Percentiles rank a stretch among this genome's conserved stretches.
These are phyloP conservation scores for Lipomyces yamadae DNA, from an alignment of 805 yeast species.

Conservation along the genomic window DNA sequence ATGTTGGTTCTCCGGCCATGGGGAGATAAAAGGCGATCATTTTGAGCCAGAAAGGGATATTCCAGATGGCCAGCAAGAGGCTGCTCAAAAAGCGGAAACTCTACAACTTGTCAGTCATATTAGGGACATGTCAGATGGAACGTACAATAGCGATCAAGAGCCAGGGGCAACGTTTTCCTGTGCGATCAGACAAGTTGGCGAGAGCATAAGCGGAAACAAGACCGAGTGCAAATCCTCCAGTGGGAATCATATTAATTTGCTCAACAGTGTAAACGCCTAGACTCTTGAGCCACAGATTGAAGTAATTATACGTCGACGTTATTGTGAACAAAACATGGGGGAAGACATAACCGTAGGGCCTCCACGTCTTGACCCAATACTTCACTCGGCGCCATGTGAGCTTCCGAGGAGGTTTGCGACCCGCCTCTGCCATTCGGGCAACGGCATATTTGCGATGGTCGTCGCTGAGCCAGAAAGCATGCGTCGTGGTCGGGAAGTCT, in stretches of 20 bases:
- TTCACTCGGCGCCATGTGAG: constrained; percentile 20
- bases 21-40: constrained; percentile 24
- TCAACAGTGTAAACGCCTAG: constrained; percentile 39
- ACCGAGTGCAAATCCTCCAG: constrained; percentile 44
- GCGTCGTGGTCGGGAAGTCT: constrained; percentile 25
- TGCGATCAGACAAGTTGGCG: constrained; percentile 43
- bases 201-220: constrained; percentile 41
- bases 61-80: constrained; percentile 27
- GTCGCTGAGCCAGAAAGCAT: constrained; percentile 18
- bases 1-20: constrained; percentile 24
- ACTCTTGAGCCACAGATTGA: constrained; percentile 46
- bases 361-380: constrained; percentile 19
- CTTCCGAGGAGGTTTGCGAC: constrained; percentile 19
- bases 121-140: background rate
- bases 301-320: constrained; percentile 33
- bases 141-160: constrained; percentile 33
- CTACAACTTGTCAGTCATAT: background rate
- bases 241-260: constrained; percentile 45
- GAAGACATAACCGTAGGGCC: constrained; percentile 22
- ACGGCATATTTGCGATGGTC: constrained; percentile 15
- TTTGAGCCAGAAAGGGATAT: constrained; percentile 21
- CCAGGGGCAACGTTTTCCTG: constrained; percentile 42
- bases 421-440: constrained; percentile 25
- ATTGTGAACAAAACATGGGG: constrained; percentile 18
- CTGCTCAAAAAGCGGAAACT: constrained; percentile 18